Base-by-base conservation (phyloP, 2,329 filamentous ascomycete species). In the Ophiognomonia clavigignenti-juglandacearum region DNA sequence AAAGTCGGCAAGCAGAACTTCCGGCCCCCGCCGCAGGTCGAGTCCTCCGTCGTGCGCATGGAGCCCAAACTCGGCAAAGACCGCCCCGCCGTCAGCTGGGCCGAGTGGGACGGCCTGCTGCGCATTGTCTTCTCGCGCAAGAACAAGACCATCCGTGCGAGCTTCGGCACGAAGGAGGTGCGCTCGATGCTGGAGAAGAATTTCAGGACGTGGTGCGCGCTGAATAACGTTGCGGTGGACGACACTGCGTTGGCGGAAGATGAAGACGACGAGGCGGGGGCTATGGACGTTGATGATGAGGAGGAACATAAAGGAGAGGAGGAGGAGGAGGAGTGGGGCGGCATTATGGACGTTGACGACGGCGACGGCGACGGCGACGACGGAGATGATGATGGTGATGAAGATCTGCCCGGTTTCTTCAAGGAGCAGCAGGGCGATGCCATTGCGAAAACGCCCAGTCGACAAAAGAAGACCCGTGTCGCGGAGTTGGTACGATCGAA, bases 1-100 rank as follows among this genome's bases (percentile, higher is more conserved):
- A 96, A 96, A 70, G 92, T 97, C 38, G 90, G 91, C 54, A 87
- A 85, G 68, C 93, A 95, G 68, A 97, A 97, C 71, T 98, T 97
- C 77, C 89, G 88, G 53, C 93, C 93, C 0, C 92, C 93, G 1
- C 93, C 93, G 8, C 81, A 89, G 60, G 93, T 98, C 48, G 93
- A 98, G 67, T 88, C 83, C 7, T 91, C 86, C 48, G 91, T 96
- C 6, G 90, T 96, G 39, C 80, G 91, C 51, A 86, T 96, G 56
- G 88, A 92, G 61, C 90, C 90, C 19, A 95, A 96, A 71, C 77
- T 80, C 31, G 90, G 90, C 10, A 72, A 69, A 39, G 80, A 83
- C 54, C 73, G 89, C 31, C 92, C 92, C 44, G 85, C 89, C 57
- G 91, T 97, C 54, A 88, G 83, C 62, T 97, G 92, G 68, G 89